phyloP scores from a whole-genome alignment of 768 basidiomycete genomes.

The Boletus sensibilis region DNA sequence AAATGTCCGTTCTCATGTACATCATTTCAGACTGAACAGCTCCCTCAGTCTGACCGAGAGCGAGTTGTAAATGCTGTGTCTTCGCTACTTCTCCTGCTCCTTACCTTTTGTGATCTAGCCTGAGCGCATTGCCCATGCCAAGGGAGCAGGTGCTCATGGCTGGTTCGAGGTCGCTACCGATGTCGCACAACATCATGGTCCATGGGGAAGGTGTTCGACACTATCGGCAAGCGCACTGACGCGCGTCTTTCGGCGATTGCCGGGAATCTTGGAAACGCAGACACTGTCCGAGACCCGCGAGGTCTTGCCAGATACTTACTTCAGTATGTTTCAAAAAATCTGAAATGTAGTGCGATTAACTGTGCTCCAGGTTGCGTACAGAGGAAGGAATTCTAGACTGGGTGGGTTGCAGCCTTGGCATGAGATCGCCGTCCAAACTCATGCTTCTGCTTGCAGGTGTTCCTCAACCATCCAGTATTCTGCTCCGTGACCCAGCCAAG shows the following conservation, averaged over 20 bases:
- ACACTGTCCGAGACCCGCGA: not conserved
- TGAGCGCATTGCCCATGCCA: not conserved
- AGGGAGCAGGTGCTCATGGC: not conserved
- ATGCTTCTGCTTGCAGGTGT: not conserved
- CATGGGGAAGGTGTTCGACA: not conserved
- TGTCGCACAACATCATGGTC: not conserved
- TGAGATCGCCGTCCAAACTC: not conserved
- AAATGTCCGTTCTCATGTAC: not conserved
- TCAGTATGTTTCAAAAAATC: not conserved
- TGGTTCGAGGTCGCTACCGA: not conserved
- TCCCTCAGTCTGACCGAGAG: not conserved
- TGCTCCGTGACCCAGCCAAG: not conserved
- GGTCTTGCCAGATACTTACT: not conserved
- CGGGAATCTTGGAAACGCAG: not conserved
- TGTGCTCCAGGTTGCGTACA: not conserved
- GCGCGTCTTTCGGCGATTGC: not conserved
- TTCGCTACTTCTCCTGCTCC: not conserved
- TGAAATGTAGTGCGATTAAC: not conserved
- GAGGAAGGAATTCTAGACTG: not conserved
- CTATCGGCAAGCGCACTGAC: not conserved
- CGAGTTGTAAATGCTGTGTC: not conserved
- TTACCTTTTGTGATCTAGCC: not conserved
- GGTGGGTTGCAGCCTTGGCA: not conserved
- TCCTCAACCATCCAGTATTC: not conserved
- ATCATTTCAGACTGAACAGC: not conserved